Evolutionary conservation across 1,284 basidiomycete genomes (phyloP), one percentile per base, ranked within the genome.

Genomic region (Marasmius fiardii): DNA sequence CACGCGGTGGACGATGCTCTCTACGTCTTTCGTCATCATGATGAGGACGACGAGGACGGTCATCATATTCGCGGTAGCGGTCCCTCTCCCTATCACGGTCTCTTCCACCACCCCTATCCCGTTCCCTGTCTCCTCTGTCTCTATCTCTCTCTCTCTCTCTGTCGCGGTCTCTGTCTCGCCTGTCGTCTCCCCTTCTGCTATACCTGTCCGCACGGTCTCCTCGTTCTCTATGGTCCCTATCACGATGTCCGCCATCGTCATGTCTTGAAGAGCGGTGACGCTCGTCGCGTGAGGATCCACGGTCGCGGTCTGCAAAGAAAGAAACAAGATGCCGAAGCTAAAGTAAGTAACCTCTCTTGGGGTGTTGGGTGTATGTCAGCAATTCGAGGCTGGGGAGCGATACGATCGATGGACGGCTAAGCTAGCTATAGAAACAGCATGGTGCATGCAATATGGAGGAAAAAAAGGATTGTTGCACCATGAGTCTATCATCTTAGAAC

Each of bases 381-480:
- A 67, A 68, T 54, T 58, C 63, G 70, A 66, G 62, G 64, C 61
- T 64, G 58, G 28, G 10, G 28, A 58, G 57, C 47, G 60, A 63
- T 64, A 64, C 64, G 58, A 55, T 61, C 62, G 66, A 68, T 68
- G 67, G 73, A 61, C 69, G 68, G 67, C 79, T 77, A 79, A 77
- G 82, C 82, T 83, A 83, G 81, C 78, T 82, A 78, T 71, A 76
- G 74, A 70, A 64, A 71, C 68, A 70, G 66, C 76, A 81, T 74
- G 78, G 79, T 82, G 82, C 81, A 76, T 39, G 51, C 44, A 53
- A 67, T 67, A 67, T 11, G 3, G 23, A 16, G 72, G 67, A 62
- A 68, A 69, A 67, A 70, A 69, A 64, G 71, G 28, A 31, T 31
- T 31, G 28, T 74, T 78, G 81, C 84, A 83, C 82, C 82, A 83